Conservation (phyloP, 1,139 yeast species). For the Scheffersomyces illinoinensis region DNA sequence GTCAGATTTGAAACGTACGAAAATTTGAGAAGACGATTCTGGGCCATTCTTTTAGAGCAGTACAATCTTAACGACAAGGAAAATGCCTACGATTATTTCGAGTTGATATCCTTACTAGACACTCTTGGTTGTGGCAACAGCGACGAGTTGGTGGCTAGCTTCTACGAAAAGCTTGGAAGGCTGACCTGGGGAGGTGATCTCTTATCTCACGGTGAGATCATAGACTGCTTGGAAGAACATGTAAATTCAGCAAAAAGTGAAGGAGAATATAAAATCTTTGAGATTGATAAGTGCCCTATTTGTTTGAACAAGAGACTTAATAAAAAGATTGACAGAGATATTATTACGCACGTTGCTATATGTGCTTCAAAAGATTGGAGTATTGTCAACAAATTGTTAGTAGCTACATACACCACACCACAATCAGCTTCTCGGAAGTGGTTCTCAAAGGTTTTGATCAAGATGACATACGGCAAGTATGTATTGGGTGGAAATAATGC, state of each 20-base stretch:
- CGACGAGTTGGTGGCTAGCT: conserved; percentile 44
- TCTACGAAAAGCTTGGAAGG: conserved; percentile 45
- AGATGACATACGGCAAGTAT: conserved; percentile 85
- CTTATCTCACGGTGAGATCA: conserved; percentile 56
- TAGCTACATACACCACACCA: conserved; percentile 74
- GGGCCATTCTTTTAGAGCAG: conserved; percentile 63
- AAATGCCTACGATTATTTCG: conserved; percentile 51
- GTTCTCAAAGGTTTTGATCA: conserved; percentile 81
- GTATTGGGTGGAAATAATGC: conserved; percentile 90
- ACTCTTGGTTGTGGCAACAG: conserved; percentile 61
- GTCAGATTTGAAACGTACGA: conserved; percentile 72
- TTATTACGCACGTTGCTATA: conserved; percentile 82
- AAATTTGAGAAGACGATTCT: conserved; percentile 64
- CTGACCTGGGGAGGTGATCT: conserved; percentile 58
- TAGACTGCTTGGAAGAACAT: conserved; percentile 52
- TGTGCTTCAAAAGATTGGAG: conserved; percentile 84
- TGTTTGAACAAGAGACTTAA: conserved; percentile 65
- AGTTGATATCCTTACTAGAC: conserved; percentile 59
- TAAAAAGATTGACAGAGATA: conserved; percentile 60
- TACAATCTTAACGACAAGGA: conserved; percentile 47
- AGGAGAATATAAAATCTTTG: conserved; percentile 44
- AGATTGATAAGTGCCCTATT: conserved; percentile 71
- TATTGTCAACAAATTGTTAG: conserved; percentile 62
- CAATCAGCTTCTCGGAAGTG: conserved; percentile 84
- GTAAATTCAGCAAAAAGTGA: conserved; percentile 20